Conservation (phyloP, 768 basidiomycete species). For the Lactifluus subvellereus region DNA sequence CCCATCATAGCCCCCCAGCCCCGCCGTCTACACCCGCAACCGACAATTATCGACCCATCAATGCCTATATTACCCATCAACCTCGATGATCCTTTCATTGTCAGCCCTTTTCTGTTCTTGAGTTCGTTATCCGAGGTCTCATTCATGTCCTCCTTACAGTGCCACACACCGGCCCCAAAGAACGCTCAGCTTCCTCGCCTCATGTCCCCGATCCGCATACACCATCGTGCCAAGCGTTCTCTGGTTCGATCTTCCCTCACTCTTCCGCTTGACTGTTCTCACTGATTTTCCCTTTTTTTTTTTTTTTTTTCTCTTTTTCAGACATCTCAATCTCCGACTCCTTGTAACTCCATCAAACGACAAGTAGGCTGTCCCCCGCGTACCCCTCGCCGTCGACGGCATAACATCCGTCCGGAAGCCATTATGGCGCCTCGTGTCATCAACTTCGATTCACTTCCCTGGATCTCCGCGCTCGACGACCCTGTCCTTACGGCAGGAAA, state of each 20-base stretch:
- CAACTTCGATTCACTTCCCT: constrained; percentile 24
- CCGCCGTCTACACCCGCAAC: constrained; percentile 13
- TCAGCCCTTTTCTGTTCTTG: constrained; percentile 3
- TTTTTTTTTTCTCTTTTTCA: neutral
- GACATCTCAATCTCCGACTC: constrained; percentile 24
- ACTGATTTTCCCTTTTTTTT: neutral
- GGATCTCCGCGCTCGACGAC: constrained; percentile 22
- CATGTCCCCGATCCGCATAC: constrained; percentile 23
- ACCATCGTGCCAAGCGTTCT: constrained; percentile 18
- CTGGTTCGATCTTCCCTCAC: constrained; percentile 9
- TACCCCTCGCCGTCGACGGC: constrained; percentile 24
- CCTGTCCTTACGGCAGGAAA: constrained; percentile 17
- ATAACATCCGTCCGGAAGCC: constrained; percentile 14
- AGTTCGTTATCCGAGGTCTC: neutral
- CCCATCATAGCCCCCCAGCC: constrained; percentile 25
- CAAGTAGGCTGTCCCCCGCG: constrained; percentile 19
- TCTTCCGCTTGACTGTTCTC: neutral
- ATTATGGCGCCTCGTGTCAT: constrained; percentile 12
- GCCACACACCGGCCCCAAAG: constrained; percentile 18
- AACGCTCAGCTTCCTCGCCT: constrained; percentile 20
- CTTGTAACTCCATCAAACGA: constrained; percentile 24
- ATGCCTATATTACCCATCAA: constrained; percentile 9
- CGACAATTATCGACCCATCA: constrained; percentile 19
- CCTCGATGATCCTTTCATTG: constrained; percentile 25
- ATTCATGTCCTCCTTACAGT: constrained; percentile 9